Percentiles rank a stretch among this genome's conserved stretches.
phyloP scores from a whole-genome alignment of 768 basidiomycete species.

The Hysterangium stoloniferum region DNA sequence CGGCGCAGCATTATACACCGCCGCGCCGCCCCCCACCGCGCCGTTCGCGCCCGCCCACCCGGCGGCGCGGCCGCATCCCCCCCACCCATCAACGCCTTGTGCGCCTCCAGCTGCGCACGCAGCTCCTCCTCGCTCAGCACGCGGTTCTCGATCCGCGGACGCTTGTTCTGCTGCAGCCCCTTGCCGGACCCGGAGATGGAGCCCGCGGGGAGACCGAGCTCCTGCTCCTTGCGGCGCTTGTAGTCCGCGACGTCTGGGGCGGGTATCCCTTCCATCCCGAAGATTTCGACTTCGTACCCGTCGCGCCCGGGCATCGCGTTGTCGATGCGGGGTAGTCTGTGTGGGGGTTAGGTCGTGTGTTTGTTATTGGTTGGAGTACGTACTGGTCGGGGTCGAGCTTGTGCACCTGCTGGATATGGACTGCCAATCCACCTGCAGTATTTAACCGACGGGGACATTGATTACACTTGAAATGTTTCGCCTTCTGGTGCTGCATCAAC shows the following conservation, averaged over 20 bases:
- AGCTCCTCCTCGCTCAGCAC: constrained; percentile 79
- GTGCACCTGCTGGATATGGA: constrained; percentile 98
- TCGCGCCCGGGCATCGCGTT: constrained; percentile 95
- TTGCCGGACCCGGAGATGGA: constrained; percentile 47
- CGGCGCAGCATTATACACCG: constrained; percentile 68
- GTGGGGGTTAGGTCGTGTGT: not conserved
- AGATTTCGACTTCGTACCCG: constrained; percentile 97
- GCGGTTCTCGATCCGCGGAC: constrained; percentile 73
- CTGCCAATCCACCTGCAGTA: constrained; percentile 94
- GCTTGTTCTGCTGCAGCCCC: constrained; percentile 64
- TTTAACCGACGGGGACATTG: constrained; percentile 94
- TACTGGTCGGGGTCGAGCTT: constrained; percentile 96
- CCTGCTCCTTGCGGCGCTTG: constrained; percentile 91
- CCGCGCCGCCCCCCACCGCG: constrained; percentile 38
- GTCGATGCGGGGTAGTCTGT: constrained; percentile 79
- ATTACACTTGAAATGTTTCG: constrained; percentile 97
- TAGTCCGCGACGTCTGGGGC: constrained; percentile 92
- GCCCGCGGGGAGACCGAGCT: constrained; percentile 77
- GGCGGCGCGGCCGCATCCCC: constrained; percentile 29
- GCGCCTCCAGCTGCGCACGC: constrained; percentile 76
- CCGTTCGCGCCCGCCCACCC: constrained; percentile 26
- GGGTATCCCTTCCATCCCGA: constrained; percentile 98
- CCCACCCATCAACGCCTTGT: constrained; percentile 84
- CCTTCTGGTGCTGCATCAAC: constrained; percentile 98
- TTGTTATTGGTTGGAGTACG: constrained; percentile 24